phyloP scores from a whole-genome alignment of 2,329 filamentous ascomycete species.

The Scedosporium aurantiacum region DNA sequence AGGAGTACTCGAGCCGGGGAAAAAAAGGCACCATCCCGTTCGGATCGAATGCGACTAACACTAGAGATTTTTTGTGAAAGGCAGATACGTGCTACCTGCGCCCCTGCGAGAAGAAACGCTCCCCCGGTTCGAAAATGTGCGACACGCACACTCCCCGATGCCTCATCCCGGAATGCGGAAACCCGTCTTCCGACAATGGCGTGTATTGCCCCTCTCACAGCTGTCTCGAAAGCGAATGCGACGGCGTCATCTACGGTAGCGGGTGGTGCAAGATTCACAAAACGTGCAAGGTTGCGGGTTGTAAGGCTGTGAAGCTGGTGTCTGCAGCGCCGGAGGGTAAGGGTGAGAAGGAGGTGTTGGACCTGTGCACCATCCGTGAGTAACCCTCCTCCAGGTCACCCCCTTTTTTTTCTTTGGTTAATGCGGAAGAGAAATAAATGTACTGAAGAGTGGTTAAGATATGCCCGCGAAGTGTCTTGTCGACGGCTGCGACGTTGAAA shows the following conservation, averaged over 20 bases:
- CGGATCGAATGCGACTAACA: not conserved
- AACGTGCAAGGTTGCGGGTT: constrained; percentile 11
- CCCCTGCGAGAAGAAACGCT: constrained; percentile 10
- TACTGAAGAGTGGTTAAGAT: not conserved
- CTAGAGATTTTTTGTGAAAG: not conserved
- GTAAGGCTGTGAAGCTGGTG: constrained; percentile 1
- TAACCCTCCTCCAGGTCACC: not conserved
- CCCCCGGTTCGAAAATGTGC: constrained; percentile 9
- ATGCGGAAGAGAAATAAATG: not conserved
- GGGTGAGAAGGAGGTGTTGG: not conserved
- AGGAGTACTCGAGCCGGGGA: not conserved
- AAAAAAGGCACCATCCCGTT: not conserved
- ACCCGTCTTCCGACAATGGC: constrained; percentile 7
- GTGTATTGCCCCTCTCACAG: constrained; percentile 11
- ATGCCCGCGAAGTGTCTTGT: not conserved
- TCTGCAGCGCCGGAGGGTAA: not conserved
- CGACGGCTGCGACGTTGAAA: not conserved
- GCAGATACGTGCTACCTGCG: constrained; percentile 11
- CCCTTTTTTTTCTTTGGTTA: no score
- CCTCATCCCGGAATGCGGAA: constrained; percentile 11
- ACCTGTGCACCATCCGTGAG: not conserved
- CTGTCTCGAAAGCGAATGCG: constrained; percentile 10
- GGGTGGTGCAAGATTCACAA: constrained; percentile 11
- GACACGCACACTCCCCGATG: constrained; percentile 11
- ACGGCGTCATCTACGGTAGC: constrained; percentile 10